phyloP scores from a whole-genome alignment of 148 eudicot species.

The Silene latifolia region DNA sequence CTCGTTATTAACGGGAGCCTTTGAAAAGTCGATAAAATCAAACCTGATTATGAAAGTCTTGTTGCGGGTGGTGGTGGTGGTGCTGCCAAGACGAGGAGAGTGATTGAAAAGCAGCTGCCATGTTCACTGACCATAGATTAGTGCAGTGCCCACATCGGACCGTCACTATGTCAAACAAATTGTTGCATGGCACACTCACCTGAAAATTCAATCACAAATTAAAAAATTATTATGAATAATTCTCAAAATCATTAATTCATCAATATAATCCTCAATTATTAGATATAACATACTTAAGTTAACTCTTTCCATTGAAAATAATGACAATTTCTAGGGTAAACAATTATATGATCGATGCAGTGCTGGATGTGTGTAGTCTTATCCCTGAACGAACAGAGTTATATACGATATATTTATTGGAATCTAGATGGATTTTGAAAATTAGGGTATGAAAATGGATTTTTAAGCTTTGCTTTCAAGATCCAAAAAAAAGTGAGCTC shows the following conservation, averaged over 20 bases:
- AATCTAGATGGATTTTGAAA: background rate
- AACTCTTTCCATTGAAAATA: background rate
- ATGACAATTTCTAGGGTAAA: background rate
- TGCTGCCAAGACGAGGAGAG: constrained; percentile 32
- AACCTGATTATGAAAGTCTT: constrained; percentile 20
- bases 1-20: too few relatives aligned
- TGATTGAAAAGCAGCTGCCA: constrained; percentile 78
- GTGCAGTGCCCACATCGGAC: constrained; percentile 92
- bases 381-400: background rate
- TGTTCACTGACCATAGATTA: constrained; percentile 80
- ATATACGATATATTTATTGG: background rate
- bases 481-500: background rate
- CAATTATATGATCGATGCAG: background rate
- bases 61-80: constrained; percentile 17
- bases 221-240: background rate
- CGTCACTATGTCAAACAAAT: constrained; percentile 70
- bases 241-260: background rate
- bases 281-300: background rate
- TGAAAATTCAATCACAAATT: constrained; percentile 17
- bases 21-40: background rate
- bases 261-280: background rate
- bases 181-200: constrained; percentile 91
- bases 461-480: background rate
- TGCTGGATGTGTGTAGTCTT: background rate
- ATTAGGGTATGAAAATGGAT: constrained; percentile 3